Evolutionary conservation across 306 rosid genomes (phyloP).

Genomic region (Vigna hirtella): DNA sequence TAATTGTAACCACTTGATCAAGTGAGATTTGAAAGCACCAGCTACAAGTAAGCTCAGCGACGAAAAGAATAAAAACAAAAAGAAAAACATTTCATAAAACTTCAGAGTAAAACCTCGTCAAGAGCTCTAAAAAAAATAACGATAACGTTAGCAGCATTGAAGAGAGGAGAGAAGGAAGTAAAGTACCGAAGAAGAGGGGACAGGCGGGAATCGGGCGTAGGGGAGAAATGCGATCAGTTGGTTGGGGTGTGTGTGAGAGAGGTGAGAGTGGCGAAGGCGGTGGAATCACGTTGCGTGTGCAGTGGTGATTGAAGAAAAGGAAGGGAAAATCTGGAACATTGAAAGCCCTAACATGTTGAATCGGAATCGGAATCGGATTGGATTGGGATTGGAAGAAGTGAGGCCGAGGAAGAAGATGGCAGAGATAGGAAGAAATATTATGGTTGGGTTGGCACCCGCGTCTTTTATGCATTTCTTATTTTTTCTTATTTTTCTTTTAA

Average conservation of each 20-base stretch:
- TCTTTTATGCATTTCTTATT: background rate
- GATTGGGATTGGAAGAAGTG: conserved; percentile 3
- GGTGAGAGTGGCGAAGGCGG: background rate
- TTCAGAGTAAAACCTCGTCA: background rate
- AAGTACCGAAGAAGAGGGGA: conserved; percentile 35
- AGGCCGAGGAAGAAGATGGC: conserved; percentile 35
- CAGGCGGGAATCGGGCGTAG: background rate
- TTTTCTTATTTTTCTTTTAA: background rate
- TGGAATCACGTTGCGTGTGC: background rate
- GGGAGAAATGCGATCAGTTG: conserved; percentile 36
- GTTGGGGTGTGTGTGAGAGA: conserved; percentile 6
- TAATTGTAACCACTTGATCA: conserved; percentile 3
- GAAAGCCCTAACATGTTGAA: conserved; percentile 39
- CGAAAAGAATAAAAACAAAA: background rate
- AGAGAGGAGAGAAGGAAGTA: background rate
- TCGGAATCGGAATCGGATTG: conserved; percentile 22
- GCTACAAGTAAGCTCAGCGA: background rate
- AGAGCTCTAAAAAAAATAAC: background rate
- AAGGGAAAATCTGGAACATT: background rate
- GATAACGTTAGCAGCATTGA: background rate
- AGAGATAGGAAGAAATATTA: conserved; percentile 16
- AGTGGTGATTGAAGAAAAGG: conserved; percentile 27
- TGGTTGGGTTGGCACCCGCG: conserved; percentile 40
- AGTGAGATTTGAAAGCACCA: background rate
- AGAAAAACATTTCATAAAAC: background rate